phyloP scores from a whole-genome alignment of 495 filamentous ascomycete genomes.

The Rostrohypoxylon terebratum region DNA sequence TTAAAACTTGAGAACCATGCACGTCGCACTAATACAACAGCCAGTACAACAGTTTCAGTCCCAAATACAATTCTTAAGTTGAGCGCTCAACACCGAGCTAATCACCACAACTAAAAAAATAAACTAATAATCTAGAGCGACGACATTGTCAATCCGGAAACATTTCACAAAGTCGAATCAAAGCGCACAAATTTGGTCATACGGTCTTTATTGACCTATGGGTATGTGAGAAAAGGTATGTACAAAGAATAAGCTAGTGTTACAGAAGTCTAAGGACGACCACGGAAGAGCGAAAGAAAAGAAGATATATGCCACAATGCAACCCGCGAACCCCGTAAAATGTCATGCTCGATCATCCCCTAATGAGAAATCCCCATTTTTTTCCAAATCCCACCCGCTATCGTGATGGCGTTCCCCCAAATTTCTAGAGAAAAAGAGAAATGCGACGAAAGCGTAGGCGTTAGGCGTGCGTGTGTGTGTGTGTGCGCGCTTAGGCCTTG shows the following conservation, averaged over 20 bases:
- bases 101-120: no score
- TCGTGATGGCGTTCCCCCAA: conserved; percentile 1
- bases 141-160: not conserved
- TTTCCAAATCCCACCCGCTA: not conserved
- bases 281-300: not conserved
- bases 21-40: no score
- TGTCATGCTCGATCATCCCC: not conserved
- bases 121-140: no score
- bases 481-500: conserved; percentile 40
- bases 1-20: no score
- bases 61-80: no score
- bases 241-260: conserved; percentile 11
- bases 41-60: no score
- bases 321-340: not conserved
- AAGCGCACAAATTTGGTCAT: not conserved
- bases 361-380: not conserved
- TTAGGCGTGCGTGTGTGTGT: no score
- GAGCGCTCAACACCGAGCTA: no score
- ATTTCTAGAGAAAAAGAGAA: not conserved
- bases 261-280: conserved; percentile 1
- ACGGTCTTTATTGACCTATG: conserved; percentile 1
- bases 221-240: conserved; percentile 9
- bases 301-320: not conserved
- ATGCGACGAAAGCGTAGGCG: conserved; percentile 37
- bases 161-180: not conserved